Base-by-base conservation (phyloP, 2,329 filamentous ascomycete species). In the Lachnellula willkommii region DNA sequence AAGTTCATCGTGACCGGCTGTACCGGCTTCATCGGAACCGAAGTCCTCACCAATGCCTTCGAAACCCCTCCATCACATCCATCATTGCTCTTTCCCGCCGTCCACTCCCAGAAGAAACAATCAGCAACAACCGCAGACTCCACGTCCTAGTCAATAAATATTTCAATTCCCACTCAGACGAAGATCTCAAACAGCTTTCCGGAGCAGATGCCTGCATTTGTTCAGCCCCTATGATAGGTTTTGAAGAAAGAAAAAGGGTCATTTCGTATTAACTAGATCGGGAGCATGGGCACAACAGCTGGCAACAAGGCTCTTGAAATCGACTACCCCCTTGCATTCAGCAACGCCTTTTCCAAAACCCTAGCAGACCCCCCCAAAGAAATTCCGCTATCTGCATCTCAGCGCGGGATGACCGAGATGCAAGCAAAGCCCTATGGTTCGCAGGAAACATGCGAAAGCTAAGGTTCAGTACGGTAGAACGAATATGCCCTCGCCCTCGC, bases 1-100 rank as follows among this genome's bases (percentile, higher is more conserved):
- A 83, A 84, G 66, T 71, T 85, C 62, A 77, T 86, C 59, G 71
- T 86, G 35, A 76, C 78, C 5, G 82, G 82, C 50, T 73, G 74
- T 26, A 85, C 80, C 15, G 82, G 83, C 60, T 76, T 77, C 63
- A 75, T 83, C 54, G 82, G 82, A 52, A 64, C 70, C 24, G 77
- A 79, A 62, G 74, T 84, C 26, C 74, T 85, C 53, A 68, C 4
- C 75, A 79, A 61, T 79, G 77, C 64, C 74, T 85, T 54, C 63
- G 65, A 5, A 73, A 78, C 64, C 70, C 74, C 17, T 70, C 70
- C 60, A 79, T 86, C 69, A 77, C 74, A 2, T 77, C 75, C 17
- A 71, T 82, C 43, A 68, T 81, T 50, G 75, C 77, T 28, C 69
- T 84, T 9, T 77, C 77, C 5, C 75, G 80, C 8, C 76, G 74